Evolutionary conservation across 2,329 filamentous ascomycete species (phyloP).

Genomic region (Macroventuria anomochaeta): DNA sequence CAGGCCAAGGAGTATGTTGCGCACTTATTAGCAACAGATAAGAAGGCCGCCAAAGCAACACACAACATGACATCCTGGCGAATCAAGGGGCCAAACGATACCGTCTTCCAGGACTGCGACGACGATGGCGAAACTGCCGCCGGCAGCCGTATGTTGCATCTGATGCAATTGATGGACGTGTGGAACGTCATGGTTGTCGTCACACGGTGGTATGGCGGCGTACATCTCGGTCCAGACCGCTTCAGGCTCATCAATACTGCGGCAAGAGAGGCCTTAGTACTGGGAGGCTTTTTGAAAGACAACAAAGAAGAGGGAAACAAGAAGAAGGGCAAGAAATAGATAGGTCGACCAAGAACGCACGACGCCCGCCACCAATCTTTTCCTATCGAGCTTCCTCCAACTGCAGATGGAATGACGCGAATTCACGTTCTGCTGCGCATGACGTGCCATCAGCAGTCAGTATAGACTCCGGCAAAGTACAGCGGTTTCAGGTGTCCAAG

Average conservation of each 20-base stretch:
- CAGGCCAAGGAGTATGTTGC: constrained; percentile 75
- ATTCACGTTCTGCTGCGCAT: background rate
- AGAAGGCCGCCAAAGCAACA: constrained; percentile 82
- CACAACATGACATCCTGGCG: constrained; percentile 98
- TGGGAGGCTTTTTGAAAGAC: constrained; percentile 72
- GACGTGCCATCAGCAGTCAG: background rate
- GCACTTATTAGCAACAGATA: constrained; percentile 81
- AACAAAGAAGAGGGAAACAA: constrained; percentile 44
- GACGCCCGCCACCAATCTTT: too few relatives aligned
- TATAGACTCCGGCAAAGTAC: too few relatives aligned
- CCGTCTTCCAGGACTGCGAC: constrained; percentile 84
- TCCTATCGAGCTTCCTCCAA: too few relatives aligned
- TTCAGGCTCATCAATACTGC: constrained; percentile 90
- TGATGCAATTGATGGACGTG: constrained; percentile 93
- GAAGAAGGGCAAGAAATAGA: constrained; percentile 44
- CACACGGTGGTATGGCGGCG: constrained; percentile 92
- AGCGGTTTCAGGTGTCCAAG: too few relatives aligned
- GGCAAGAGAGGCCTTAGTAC: constrained; percentile 82
- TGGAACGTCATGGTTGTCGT: constrained; percentile 95
- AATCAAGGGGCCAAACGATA: constrained; percentile 66
- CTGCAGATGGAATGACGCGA: background rate
- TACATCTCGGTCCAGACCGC: constrained; percentile 84
- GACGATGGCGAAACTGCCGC: constrained; percentile 96
- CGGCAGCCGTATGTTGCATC: constrained; percentile 80
- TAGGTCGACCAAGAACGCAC: too few relatives aligned